Evolutionary conservation across 352 stramenopile species (phyloP).

Genomic region (Pythium pectinolyticum): DNA sequence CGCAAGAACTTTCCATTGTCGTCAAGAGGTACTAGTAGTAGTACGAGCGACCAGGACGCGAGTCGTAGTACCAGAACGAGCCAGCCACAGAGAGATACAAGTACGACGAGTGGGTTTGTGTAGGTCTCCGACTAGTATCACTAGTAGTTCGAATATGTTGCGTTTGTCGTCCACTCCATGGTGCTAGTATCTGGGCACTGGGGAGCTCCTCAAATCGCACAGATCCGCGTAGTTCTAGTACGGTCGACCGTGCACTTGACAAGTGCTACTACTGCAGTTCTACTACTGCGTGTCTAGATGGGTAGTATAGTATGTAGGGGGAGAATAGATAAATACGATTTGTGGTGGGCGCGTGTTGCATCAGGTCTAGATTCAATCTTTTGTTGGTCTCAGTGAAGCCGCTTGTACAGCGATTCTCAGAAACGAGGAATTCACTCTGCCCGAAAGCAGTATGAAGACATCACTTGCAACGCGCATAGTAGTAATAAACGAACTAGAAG

Average conservation of each 20-base stretch:
- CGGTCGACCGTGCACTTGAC: no score
- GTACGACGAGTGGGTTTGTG: neutral
- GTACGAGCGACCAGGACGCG: neutral
- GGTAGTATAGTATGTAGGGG: no score
- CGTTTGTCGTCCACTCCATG: no score
- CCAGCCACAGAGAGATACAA: neutral
- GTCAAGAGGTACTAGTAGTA: neutral
- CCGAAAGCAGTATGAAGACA: slow-evolving; percentile 67
- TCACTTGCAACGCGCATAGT: slow-evolving; percentile 39
- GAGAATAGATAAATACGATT: neutral
- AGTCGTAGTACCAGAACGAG: no score
- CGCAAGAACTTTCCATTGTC: slow-evolving; percentile 13
- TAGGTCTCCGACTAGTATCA: neutral
- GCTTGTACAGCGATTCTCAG: slow-evolving; percentile 87
- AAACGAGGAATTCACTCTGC: slow-evolving; percentile 91
- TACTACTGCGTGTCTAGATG: no score
- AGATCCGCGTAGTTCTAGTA: no score
- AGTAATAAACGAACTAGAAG: neutral
- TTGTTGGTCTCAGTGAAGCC: slow-evolving; percentile 85
- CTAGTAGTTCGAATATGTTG: no score
- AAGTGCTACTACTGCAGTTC: neutral
- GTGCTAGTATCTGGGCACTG: no score
- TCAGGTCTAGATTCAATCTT: slow-evolving; percentile 77
- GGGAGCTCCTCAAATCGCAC: no score
- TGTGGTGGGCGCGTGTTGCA: slow-evolving; percentile 38